Evolutionary conservation across 2,329 filamentous ascomycete species (phyloP).

Genomic region (Cladosporium sp.): DNA sequence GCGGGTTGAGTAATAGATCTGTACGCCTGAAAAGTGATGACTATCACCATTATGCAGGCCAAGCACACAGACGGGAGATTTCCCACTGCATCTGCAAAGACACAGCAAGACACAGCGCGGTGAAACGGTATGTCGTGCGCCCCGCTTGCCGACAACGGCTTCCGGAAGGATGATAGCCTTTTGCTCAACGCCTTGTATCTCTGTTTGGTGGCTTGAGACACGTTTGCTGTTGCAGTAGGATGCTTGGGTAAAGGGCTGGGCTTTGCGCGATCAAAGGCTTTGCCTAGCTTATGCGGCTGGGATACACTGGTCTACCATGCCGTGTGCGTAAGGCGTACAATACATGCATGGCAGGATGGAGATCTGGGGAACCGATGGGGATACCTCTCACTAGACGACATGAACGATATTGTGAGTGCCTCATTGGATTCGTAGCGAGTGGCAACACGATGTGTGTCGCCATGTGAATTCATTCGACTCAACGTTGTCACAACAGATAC

Average conservation of each 20-base stretch:
- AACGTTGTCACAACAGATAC: background rate
- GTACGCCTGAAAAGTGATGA: slow-evolving; percentile 16
- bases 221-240: background rate
- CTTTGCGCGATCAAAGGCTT: slow-evolving; percentile 1
- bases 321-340: background rate
- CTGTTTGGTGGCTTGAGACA: slow-evolving; percentile 19
- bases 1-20: background rate
- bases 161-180: background rate
- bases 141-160: slow-evolving; percentile 1
- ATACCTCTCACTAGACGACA: background rate
- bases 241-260: background rate
- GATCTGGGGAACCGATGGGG: background rate
- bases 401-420: background rate
- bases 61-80: slow-evolving; percentile 12
- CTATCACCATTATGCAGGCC: slow-evolving; percentile 18
- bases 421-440: background rate
- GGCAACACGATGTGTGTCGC: background rate
- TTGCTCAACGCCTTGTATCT: background rate
- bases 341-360: background rate
- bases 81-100: slow-evolving; percentile 10
- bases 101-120: slow-evolving; percentile 13
- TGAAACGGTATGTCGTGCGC: slow-evolving; percentile 14
- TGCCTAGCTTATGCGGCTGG: background rate
- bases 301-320: background rate
- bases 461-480: background rate